Conservation (phyloP, 108 stramenopile species). For the Pseudonitzschia pungens region DNA sequence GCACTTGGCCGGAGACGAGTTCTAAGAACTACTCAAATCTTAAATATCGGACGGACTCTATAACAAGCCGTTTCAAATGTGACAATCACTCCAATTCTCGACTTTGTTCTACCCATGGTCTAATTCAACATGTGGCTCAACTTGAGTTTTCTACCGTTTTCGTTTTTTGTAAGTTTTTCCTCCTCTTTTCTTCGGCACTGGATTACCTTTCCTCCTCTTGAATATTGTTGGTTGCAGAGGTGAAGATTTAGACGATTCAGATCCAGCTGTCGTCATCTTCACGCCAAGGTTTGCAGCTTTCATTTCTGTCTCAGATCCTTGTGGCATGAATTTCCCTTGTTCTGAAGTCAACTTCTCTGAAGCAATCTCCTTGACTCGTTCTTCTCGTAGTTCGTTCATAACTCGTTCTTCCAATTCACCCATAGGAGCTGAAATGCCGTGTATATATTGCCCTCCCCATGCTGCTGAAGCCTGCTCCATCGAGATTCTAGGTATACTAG, state of each 20-base stretch:
- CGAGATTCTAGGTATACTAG: conserved; percentile 13
- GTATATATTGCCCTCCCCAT: conserved; percentile 42
- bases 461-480: conserved; percentile 23
- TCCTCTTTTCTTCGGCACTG: not conserved
- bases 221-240: conserved; percentile 3
- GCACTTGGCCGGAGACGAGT: conserved; percentile 68
- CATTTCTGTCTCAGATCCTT: conserved; percentile 49
- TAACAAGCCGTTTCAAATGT: not conserved
- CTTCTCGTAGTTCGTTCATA: conserved; percentile 25
- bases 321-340: conserved; percentile 21
- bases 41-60: not conserved
- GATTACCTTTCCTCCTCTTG: not conserved
- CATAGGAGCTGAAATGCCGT: conserved; percentile 49
- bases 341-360: not conserved
- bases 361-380: conserved; percentile 37
- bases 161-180: conserved; percentile 9
- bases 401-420: conserved; percentile 33
- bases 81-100: not conserved
- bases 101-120: not conserved
- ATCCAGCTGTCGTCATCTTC: not conserved
- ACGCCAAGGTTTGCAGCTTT: conserved; percentile 72
- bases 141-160: conserved; percentile 10
- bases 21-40: conserved; percentile 24
- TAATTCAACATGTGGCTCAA: not conserved
- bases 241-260: not conserved